Conservation (phyloP, 331 rosid species). For the Quercus tomentella region DNA sequence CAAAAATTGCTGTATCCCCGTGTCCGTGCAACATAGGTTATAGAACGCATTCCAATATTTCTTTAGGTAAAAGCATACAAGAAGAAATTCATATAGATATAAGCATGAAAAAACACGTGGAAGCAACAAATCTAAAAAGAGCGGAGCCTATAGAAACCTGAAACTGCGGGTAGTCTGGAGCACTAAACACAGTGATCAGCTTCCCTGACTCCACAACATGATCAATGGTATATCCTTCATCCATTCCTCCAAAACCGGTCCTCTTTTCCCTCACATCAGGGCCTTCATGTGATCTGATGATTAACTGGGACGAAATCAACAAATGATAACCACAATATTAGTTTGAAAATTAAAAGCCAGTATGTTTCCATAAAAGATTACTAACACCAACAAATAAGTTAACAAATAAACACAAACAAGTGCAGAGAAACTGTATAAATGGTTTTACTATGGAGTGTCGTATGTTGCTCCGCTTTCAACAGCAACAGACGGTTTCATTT, state of each 20-base stretch:
- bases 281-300: conserved; percentile 94
- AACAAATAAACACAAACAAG: not conserved
- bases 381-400: conserved; percentile 19
- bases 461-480: not conserved
- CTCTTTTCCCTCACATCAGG: conserved; percentile 90
- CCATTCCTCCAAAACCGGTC: conserved; percentile 76
- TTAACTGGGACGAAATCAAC: conserved; percentile 50
- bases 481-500: not conserved
- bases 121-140: not conserved
- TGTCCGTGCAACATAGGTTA: too few relatives aligned
- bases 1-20: too few relatives aligned
- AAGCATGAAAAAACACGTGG: not conserved
- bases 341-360: conserved; percentile 7
- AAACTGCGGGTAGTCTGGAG: conserved; percentile 96
- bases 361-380: not conserved
- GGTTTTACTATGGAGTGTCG: not conserved
- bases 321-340: conserved; percentile 24
- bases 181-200: conserved; percentile 80
- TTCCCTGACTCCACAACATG: conserved; percentile 88
- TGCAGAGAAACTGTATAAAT: not conserved
- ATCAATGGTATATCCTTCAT: conserved; percentile 81
- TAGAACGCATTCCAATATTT: not conserved
- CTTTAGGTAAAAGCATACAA: not conserved
- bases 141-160: conserved; percentile 45
- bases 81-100: not conserved